phyloP scores from a whole-genome alignment of 495 filamentous ascomycete genomes.

The Annulohypoxylon nitens region DNA sequence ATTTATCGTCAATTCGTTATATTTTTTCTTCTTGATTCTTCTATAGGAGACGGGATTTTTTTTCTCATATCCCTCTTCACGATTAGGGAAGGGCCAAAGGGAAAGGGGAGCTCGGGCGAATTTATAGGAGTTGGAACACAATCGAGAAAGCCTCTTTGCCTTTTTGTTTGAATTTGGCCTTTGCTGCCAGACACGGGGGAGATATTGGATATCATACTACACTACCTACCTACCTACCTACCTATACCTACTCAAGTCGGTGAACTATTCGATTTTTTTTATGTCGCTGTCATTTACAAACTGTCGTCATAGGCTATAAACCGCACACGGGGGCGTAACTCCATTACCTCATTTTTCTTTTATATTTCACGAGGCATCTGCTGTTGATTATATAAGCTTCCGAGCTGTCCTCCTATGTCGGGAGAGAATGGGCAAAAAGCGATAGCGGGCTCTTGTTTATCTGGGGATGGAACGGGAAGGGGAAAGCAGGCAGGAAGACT shows the following conservation, averaged over 20 bases:
- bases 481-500: not conserved
- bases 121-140: slow-evolving; percentile 35
- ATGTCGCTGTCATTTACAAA: slow-evolving; percentile 19
- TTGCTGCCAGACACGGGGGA: slow-evolving; percentile 11
- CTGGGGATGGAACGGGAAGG: not conserved
- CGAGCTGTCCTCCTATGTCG: not conserved
- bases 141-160: slow-evolving; percentile 13
- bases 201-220: slow-evolving; percentile 10
- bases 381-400: slow-evolving; percentile 17
- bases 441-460: slow-evolving; percentile 24
- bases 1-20: slow-evolving; percentile 18
- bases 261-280: slow-evolving; percentile 9
- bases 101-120: slow-evolving; percentile 34
- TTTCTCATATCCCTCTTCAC: slow-evolving; percentile 8
- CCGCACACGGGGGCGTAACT: slow-evolving; percentile 23
- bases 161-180: slow-evolving; percentile 4
- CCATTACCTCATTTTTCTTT: slow-evolving; percentile 3
- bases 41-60: not conserved
- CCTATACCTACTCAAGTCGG: slow-evolving; percentile 5
- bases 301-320: slow-evolving; percentile 28
- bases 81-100: slow-evolving; percentile 5
- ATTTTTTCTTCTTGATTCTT: not conserved
- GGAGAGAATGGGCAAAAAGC: not conserved
- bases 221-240: slow-evolving; percentile 30
- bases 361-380: slow-evolving; percentile 22